Conservation (phyloP, 805 yeast species). For the Candida chauliodis region DNA sequence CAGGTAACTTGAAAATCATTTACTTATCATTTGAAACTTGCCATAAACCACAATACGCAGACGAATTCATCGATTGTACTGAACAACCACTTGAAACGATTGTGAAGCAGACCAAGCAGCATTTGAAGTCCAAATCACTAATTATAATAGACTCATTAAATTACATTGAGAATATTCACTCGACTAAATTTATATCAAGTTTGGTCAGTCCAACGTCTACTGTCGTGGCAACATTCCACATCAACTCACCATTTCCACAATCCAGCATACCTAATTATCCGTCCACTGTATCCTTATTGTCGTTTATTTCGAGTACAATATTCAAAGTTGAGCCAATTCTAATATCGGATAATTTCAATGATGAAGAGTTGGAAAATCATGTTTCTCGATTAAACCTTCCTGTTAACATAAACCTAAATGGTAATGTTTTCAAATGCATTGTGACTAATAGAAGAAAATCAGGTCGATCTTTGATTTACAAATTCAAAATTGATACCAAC, state of each 20-base stretch:
- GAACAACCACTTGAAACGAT: conserved; percentile 16
- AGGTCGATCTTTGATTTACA: conserved; percentile 67
- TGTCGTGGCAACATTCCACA: conserved; percentile 36
- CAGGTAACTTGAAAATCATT: conserved; percentile 35
- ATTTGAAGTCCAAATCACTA: conserved; percentile 7
- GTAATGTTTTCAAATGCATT: conserved; percentile 40
- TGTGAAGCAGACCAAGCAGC: conserved; percentile 11
- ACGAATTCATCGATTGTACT: conserved; percentile 46
- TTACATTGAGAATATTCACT: conserved; percentile 42
- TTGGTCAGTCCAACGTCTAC: conserved; percentile 34
- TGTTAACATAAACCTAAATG: conserved; percentile 42
- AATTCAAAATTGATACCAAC: conserved; percentile 48
- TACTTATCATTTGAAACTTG: conserved; percentile 70
- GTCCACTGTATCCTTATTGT: conserved; percentile 45
- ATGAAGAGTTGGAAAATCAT: conserved; percentile 44
- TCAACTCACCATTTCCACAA: conserved; percentile 33
- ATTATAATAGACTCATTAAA: conserved; percentile 46
- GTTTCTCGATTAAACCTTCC: conserved; percentile 46
- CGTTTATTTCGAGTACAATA: conserved; percentile 72
- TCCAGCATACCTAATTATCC: conserved; percentile 50
- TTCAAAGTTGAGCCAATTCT: conserved; percentile 54
- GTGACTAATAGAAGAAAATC: conserved; percentile 76
- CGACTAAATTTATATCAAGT: conserved; percentile 49
- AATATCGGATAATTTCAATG: conserved; percentile 16
- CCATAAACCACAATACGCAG: conserved; percentile 47